phyloP scores from a whole-genome alignment of 139 green algal species.

The Chlamydomonas eustigma region DNA sequence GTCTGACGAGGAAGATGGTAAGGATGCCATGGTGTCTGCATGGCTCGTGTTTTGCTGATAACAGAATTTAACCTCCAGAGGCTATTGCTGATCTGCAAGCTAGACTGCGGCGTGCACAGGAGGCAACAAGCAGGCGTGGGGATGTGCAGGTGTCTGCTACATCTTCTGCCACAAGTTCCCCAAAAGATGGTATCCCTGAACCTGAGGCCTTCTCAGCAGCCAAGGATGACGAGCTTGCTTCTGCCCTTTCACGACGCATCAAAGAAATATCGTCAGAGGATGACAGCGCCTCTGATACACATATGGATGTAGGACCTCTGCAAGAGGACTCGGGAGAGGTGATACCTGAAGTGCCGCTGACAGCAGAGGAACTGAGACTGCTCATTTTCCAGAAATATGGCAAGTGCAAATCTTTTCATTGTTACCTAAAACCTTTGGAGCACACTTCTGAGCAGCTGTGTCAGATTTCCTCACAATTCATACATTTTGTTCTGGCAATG shows the following conservation, averaged over 20 bases:
- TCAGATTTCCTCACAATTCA: too few relatives aligned
- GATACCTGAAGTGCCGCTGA: slow-evolving; percentile 13
- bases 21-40: neutral
- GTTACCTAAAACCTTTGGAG: too few relatives aligned
- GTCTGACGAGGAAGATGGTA: slow-evolving; percentile 14
- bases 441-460: too few relatives aligned
- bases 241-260: slow-evolving; percentile 27
- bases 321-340: slow-evolving; percentile 31
- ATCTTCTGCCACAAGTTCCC: neutral
- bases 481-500: too few relatives aligned
- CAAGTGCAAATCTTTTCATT: too few relatives aligned
- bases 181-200: too few relatives aligned
- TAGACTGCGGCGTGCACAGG: neutral
- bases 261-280: slow-evolving; percentile 22
- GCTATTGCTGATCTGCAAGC: neutral
- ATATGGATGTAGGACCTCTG: too few relatives aligned
- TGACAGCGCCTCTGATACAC: too few relatives aligned
- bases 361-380: slow-evolving; percentile 32
- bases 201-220: slow-evolving; percentile 47
- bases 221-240: slow-evolving; percentile 37
- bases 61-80: too few relatives aligned
- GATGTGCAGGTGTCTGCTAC: neutral
- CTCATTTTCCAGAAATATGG: slow-evolving; percentile 43
- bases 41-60: slow-evolving; percentile 1
- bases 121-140: neutral